Base-by-base conservation (phyloP, 139 green algal genomes). In the Eudorina sp. region DNA sequence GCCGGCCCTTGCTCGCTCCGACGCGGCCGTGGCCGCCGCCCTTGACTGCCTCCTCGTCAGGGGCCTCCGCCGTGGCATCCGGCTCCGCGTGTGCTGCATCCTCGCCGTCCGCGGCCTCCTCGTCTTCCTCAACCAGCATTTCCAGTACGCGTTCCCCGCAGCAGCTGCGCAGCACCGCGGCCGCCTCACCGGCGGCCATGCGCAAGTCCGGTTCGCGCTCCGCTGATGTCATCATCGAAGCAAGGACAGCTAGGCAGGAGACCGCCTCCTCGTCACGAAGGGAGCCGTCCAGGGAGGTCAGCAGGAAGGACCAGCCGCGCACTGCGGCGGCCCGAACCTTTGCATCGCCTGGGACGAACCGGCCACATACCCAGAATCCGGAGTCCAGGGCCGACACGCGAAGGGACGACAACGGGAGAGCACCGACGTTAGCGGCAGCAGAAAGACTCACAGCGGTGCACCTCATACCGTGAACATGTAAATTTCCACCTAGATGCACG, bases 271-370 rank as follows among this genome's bases (percentile, higher is more conserved):
- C 78, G 77, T 80, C 66, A 68, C 46, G 9, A n/a, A 88, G 55
- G 38, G 41, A 21, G 82, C 82, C n/a, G 36, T 55, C 66, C 16
- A 97, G 82, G 0, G 90, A 94, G 64, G 90, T 95, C 53, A 97
- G 92, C 43, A 97, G 89, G 48, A 97, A 91, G 2, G 95, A 74
- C 94, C 94, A 97, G 53, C 88, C 89, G 9, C 93, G 89, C 31
- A 97, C 66, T 2, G 94, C 94, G 0, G 94, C 85, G 16, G 88
- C 88, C 0, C 81, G 68, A 45, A 76, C n/a, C 75, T 85, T 83
- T 11, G 78, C 66, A 43, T 58, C 29, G 62, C 89, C 81, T 89
- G 58, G 0, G 2, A 18, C 8, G 18, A 48, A 51, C 34, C 18
- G 68, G 29, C 27, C 4, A 25, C 7, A 74, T n/a, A n/a, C n/a